Evolutionary conservation across 1,284 basidiomycete genomes (phyloP).

Genomic region (Somion occarium): DNA sequence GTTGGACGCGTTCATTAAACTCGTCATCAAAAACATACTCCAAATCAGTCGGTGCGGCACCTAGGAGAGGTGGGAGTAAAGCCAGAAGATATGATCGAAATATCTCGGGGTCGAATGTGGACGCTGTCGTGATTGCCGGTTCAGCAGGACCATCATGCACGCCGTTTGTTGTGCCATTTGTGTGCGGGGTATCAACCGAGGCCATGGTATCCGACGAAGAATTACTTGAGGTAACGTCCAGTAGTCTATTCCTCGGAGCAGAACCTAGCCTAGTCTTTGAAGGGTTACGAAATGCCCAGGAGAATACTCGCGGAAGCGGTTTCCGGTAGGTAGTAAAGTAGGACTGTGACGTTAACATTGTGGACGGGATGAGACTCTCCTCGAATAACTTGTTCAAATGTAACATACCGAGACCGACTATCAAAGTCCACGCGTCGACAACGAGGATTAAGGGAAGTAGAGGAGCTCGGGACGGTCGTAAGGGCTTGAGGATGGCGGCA

Average conservation of each 20-base stretch:
- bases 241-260: conserved; percentile 4
- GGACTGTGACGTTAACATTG: conserved; percentile 15
- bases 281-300: conserved; percentile 17
- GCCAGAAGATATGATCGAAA: conserved; percentile 66
- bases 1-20: conserved; percentile 67
- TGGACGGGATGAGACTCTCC: background rate
- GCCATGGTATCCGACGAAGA: conserved; percentile 18
- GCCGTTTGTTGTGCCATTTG: conserved; percentile 16
- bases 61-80: conserved; percentile 73
- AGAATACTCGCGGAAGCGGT: conserved; percentile 17
- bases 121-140: conserved; percentile 16
- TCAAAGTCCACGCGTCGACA: conserved; percentile 9
- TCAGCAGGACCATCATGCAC: conserved; percentile 21
- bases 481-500: background rate
- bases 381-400: background rate
- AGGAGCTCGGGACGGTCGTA: conserved; percentile 2
- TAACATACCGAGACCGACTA: conserved; percentile 7
- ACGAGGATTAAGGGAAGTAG: background rate
- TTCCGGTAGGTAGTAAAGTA: conserved; percentile 17
- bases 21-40: conserved; percentile 67
- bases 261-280: conserved; percentile 11
- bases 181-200: conserved; percentile 21
- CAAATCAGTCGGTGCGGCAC: conserved; percentile 57
- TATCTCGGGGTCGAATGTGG: conserved; percentile 53
- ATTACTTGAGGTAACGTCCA: conserved; percentile 9